Evolutionary conservation across 345 rosid species (phyloP).

Genomic region (Trapa bicornis): DNA sequence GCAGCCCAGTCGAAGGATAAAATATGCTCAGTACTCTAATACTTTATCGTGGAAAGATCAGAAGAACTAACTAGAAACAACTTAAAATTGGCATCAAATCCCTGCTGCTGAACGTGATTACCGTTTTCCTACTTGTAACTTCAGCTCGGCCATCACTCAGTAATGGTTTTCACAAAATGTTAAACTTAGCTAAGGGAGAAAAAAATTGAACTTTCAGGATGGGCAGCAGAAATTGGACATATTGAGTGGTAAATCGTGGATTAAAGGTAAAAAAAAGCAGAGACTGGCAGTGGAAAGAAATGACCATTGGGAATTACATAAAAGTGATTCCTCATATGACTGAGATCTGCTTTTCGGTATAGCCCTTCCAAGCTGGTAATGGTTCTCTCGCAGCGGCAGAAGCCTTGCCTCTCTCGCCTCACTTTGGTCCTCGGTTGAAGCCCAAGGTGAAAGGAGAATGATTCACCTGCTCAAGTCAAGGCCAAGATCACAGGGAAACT

Average conservation of each 20-base stretch:
- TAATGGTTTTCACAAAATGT: not conserved
- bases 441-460: not conserved
- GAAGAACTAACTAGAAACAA: too few relatives aligned
- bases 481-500: not conserved
- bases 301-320: constrained; percentile 34
- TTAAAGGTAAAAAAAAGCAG: not conserved
- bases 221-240: not conserved
- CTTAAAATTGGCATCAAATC: too few relatives aligned
- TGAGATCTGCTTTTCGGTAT: constrained; percentile 23
- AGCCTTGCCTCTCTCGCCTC: too few relatives aligned
- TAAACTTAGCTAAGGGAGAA: not conserved
- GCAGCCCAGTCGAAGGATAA: constrained; percentile 17
- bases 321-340: constrained; percentile 81
- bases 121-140: not conserved
- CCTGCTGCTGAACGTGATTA: too few relatives aligned
- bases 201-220: not conserved
- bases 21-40: too few relatives aligned
- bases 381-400: too few relatives aligned
- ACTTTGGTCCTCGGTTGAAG: constrained; percentile 22
- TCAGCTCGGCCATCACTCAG: not conserved
- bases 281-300: constrained; percentile 1
- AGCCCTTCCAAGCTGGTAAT: too few relatives aligned
- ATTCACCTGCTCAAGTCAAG: not conserved
- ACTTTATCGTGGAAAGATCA: not conserved
- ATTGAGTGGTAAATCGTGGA: constrained; percentile 8